Evolutionary conservation across 2,329 filamentous ascomycete species (phyloP).

Genomic region (Ophiostoma quercus): DNA sequence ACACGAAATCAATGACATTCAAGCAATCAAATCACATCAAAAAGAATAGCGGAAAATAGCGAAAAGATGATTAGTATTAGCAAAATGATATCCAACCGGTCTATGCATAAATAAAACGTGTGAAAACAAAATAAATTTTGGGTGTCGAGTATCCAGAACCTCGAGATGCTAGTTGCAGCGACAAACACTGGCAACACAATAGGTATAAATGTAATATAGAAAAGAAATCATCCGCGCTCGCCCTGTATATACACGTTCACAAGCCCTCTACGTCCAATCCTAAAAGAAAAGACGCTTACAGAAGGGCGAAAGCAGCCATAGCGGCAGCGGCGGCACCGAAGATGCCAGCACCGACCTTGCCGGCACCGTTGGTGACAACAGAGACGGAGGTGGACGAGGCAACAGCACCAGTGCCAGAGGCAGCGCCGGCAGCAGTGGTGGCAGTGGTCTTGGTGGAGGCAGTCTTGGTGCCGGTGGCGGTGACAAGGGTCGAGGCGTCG

Average conservation of each 20-base stretch:
- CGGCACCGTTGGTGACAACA: constrained; percentile 32
- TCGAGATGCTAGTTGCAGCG: constrained; percentile 8
- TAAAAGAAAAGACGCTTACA: constrained; percentile 26
- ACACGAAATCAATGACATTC: background rate
- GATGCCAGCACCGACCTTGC: constrained; percentile 27
- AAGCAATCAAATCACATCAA: background rate
- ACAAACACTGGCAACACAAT: constrained; percentile 3
- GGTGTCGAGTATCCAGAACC: constrained; percentile 16
- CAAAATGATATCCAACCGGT: background rate
- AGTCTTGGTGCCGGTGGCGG: constrained; percentile 26
- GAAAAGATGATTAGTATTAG: background rate
- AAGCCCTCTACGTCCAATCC: background rate
- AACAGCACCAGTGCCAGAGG: constrained; percentile 20
- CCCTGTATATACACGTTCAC: background rate
- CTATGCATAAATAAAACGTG: constrained; percentile 12
- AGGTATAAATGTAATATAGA: constrained; percentile 7
- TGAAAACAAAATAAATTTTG: constrained; percentile 15
- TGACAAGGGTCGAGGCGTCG: constrained; percentile 27
- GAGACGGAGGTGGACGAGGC: constrained; percentile 30
- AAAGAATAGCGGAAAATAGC: background rate
- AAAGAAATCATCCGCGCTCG: background rate
- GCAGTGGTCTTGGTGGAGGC: constrained; percentile 23
- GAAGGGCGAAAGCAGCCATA: constrained; percentile 29
- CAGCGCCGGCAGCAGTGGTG: background rate
- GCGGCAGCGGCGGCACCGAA: constrained; percentile 29